These are phyloP conservation scores for Starmerella khaoyaiensis DNA, from an alignment of 805 yeast genomes.

Conservation along the genomic window DNA sequence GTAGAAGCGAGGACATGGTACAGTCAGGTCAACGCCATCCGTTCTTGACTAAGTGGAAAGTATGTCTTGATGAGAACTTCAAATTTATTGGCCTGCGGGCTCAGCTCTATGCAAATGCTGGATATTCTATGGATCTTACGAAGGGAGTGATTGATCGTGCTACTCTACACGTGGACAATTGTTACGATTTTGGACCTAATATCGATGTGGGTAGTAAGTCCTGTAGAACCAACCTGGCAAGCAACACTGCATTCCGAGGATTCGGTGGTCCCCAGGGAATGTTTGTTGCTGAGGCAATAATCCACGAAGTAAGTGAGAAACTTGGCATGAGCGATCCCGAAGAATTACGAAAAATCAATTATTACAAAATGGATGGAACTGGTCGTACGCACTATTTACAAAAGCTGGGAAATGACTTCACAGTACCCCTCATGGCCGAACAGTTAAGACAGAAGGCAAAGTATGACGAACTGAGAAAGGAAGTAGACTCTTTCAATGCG, in stretches of 20 bases:
- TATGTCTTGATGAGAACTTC: conserved; percentile 32
- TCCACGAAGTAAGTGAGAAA: conserved; percentile 32
- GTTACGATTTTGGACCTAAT: conserved; percentile 33
- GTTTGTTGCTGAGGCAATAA: conserved; percentile 34
- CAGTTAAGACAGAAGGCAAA: conserved; percentile 30
- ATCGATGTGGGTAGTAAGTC: conserved; percentile 31
- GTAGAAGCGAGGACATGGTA: conserved; percentile 36
- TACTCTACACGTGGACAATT: conserved; percentile 34
- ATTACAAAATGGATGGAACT: conserved; percentile 24
- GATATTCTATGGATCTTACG: conserved; percentile 38
- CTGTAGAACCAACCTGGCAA: conserved; percentile 35
- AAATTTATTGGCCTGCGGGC: conserved; percentile 33
- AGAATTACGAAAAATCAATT: conserved; percentile 30
- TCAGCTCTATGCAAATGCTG: conserved; percentile 35
- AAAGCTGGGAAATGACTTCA: conserved; percentile 31
- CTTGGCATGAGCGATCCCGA: conserved; percentile 32
- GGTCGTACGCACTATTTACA: conserved; percentile 33
- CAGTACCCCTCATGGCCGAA: conserved; percentile 30
- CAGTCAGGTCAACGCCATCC: conserved; percentile 39
- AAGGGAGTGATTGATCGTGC: conserved; percentile 40
- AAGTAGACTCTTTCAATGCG: conserved; percentile 33
- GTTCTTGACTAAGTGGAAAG: conserved; percentile 34
- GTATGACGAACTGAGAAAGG: conserved; percentile 28
- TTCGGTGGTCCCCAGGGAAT: conserved; percentile 42
- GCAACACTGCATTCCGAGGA: conserved; percentile 39